phyloP scores from a whole-genome alignment of 106 monocot genomes.

The Acorus gramineus region DNA sequence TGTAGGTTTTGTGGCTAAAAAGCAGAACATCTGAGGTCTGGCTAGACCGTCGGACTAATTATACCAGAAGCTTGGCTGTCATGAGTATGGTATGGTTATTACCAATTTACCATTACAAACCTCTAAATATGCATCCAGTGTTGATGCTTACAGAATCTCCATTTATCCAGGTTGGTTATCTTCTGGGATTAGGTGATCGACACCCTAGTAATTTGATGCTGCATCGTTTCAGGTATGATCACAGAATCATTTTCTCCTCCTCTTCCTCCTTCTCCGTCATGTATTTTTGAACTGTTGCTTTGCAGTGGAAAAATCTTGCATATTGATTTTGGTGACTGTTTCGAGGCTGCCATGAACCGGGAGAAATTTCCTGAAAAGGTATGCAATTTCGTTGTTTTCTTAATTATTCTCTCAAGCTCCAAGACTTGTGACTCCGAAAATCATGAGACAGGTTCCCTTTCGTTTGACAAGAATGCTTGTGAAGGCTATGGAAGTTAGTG shows the following conservation, averaged over 20 bases:
- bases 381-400: slow-evolving; percentile 1
- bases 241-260: neutral
- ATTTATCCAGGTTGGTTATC: slow-evolving; percentile 79
- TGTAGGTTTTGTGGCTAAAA: slow-evolving; percentile 98
- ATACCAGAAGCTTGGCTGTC: slow-evolving; percentile 96
- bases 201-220: slow-evolving; percentile 99
- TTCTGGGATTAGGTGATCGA: slow-evolving; percentile 92
- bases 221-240: slow-evolving; percentile 70
- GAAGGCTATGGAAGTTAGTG: slow-evolving; percentile 99
- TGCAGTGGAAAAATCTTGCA: slow-evolving; percentile 97
- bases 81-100: slow-evolving; percentile 87
- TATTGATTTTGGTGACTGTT: slow-evolving; percentile 99
- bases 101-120: neutral
- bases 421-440: neutral
- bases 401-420: neutral
- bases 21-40: slow-evolving; percentile 98
- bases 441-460: slow-evolving; percentile 67
- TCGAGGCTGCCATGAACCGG: slow-evolving; percentile 98
- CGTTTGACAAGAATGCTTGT: slow-evolving; percentile 99
- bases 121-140: too few species aligned
- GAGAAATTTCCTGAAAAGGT: slow-evolving; percentile 99
- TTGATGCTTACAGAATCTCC: neutral
- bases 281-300: neutral
- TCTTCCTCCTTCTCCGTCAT: neutral
- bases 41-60: slow-evolving; percentile 94